These are phyloP conservation scores for Pythium plurisporium DNA, from an alignment of 352 stramenopile genomes.

Conservation along the genomic window DNA sequence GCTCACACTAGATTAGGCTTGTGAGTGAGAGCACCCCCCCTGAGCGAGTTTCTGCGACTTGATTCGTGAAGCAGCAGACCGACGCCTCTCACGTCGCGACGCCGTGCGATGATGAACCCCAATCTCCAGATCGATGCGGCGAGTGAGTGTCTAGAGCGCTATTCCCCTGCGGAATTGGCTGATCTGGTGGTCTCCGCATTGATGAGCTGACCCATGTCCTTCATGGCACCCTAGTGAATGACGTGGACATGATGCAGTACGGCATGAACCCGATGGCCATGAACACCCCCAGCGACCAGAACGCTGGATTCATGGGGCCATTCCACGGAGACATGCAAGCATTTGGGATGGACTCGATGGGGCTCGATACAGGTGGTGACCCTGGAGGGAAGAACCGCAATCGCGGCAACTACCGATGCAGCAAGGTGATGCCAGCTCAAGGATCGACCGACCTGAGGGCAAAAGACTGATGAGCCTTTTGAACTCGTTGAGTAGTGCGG, in stretches of 20 bases:
- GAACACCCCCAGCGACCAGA: slow-evolving; percentile 22
- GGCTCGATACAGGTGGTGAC: slow-evolving; percentile 26
- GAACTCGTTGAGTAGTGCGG: slow-evolving; percentile 43
- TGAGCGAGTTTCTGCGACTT: too few relatives aligned
- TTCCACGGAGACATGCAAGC: slow-evolving; percentile 38
- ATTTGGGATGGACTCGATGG: slow-evolving; percentile 35
- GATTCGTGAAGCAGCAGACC: background rate
- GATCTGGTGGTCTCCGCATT: background rate
- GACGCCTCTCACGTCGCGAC: background rate
- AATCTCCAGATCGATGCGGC: slow-evolving; percentile 22
- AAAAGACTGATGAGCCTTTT: background rate
- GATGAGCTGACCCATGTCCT: too few relatives aligned
- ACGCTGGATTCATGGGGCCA: slow-evolving; percentile 46
- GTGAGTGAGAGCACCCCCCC: too few relatives aligned
- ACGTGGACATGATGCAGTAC: slow-evolving; percentile 58
- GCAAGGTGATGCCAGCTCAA: slow-evolving; percentile 44
- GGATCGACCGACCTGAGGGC: background rate
- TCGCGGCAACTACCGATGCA: slow-evolving; percentile 84
- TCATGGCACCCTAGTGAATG: slow-evolving; percentile 25
- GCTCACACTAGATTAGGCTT: slow-evolving; percentile 1
- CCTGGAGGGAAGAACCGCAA: slow-evolving; percentile 63
- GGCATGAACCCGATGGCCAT: slow-evolving; percentile 45
- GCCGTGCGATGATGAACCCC: slow-evolving; percentile 15
- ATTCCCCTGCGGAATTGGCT: background rate
- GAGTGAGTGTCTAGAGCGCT: slow-evolving; percentile 10